Base-by-base conservation (phyloP, 75 land plant species). In the Sequoia sempervirens region DNA sequence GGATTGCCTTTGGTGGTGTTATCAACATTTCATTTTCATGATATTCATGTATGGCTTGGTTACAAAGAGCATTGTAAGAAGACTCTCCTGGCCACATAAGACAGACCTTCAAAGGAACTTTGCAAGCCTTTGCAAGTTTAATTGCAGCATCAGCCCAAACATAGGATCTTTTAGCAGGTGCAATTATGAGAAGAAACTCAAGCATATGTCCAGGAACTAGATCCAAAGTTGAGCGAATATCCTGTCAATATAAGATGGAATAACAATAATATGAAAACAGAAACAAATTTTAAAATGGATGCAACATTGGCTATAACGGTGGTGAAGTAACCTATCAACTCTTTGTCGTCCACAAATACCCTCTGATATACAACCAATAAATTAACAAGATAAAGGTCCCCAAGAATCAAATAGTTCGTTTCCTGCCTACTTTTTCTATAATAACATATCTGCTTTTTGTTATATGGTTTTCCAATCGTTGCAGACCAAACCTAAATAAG, bases 131-230 rank as follows among this genome's bases (percentile, higher is more conserved):
- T n/a, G 93, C 92, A 47, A 89, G 88, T 83, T 84, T 81, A 3
- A 90, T 54, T 13, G 90, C 86, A 75, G 90, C 92, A 58, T 79
- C 85, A 73, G 91, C 97, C 84, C 95, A 88, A 26, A 84, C 30
- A n/a, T 89, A 90, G 47, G 94, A 92, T 61, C 86, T 87, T 61
- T 84, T 82, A 36, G 43, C 45, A 41, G 93, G 92, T 40, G 91
- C 90, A 68, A 95, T 93, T 13, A 95, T 89, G 40, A 95, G 93
- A 79, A 92, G 87, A 61, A 94, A 91, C 83, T 94, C 94, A 20
- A 91, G 46, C 34, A 73, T 88, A 78, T 91, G 88, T 64, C 83
- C 89, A 75, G 87, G 68, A 78, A 92, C 82, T 40, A 97, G 94
- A 84, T 97, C 99, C 82, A 95, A 85, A 5, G 97, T 97, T 41